Evolutionary conservation across 2,329 filamentous ascomycete species (phyloP), one percentile per base, ranked within the genome.

Genomic region (Ambrosiella beaveri): DNA sequence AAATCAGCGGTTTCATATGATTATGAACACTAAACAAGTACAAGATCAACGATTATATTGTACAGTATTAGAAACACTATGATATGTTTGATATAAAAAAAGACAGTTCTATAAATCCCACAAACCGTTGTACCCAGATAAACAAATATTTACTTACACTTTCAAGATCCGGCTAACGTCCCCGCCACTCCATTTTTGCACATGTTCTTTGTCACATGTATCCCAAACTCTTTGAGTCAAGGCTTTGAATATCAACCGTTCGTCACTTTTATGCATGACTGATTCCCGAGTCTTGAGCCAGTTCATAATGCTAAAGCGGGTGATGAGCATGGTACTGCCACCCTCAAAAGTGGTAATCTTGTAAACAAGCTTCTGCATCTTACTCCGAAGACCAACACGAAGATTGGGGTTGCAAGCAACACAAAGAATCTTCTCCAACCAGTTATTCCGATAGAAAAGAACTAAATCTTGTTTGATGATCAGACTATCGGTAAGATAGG

Each of bases 241-340:
- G 0, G 71, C 75, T 61, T 71, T 74, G 56, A 81, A 71, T 27
- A 80, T 68, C 15, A 72, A 71, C 0, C 68, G 70, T 62, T 79
- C 76, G 13, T 76, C 73, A 60, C 78, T 77, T 60, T 84, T 76
- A 51, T 37, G 38, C 19, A 59, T 51, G 39, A 54, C 37, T 6
- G 45, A 49, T 37, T 56, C 45, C 55, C 61, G 58, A 15, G 49
- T 53, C 52, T 62, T 56, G 7, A 91, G 73, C 89, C 88, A 95
- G 63, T 78, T 83, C 57, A 91, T 68, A 17, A 86, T 72, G 13
- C 86, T 87, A 49, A 84, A 82, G 59, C 89, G 75, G 1, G 88
- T 94, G 41, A 88, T 76, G 51, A 95, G 73, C n/a, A 85, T 91
- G 3, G 83, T 86, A 68, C 85, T 88, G 0, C 86, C 88, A 1